phyloP scores from a whole-genome alignment of 192 early-diverging fungal species.

The Geranomyces variabilis region DNA sequence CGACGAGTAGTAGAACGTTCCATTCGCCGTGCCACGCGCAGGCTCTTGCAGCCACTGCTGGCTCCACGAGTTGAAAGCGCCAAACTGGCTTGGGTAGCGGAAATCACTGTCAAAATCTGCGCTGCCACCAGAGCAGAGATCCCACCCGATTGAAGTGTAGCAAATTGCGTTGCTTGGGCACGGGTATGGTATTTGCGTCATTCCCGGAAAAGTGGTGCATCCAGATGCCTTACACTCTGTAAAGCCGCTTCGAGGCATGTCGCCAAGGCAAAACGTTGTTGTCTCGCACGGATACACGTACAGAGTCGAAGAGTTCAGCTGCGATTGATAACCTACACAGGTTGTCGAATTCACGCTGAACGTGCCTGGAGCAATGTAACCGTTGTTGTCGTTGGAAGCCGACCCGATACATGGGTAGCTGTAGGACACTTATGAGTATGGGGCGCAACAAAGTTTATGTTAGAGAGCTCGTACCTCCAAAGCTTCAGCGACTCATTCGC shows the following conservation, averaged over 20 bases:
- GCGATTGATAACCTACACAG: neutral
- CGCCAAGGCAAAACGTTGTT: slow-evolving; percentile 2
- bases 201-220: neutral
- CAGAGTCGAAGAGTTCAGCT: neutral
- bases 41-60: neutral
- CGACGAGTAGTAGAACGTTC: neutral
- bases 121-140: neutral
- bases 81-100: neutral
- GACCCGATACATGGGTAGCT: slow-evolving; percentile 1
- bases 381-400: neutral
- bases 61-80: neutral
- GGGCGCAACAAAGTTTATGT: neutral
- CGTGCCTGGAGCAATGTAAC: neutral
- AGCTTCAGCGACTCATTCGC: neutral
- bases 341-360: slow-evolving; percentile 7
- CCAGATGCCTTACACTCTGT: no score
- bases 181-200: neutral
- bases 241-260: no score
- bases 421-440: neutral
- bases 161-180: neutral
- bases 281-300: neutral
- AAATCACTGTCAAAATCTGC: neutral
- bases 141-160: neutral
- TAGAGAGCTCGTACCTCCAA: neutral
- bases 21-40: slow-evolving; percentile 3